Conservation (phyloP, 2,329 filamentous ascomycete species). For the Podosphaera xanthii region DNA sequence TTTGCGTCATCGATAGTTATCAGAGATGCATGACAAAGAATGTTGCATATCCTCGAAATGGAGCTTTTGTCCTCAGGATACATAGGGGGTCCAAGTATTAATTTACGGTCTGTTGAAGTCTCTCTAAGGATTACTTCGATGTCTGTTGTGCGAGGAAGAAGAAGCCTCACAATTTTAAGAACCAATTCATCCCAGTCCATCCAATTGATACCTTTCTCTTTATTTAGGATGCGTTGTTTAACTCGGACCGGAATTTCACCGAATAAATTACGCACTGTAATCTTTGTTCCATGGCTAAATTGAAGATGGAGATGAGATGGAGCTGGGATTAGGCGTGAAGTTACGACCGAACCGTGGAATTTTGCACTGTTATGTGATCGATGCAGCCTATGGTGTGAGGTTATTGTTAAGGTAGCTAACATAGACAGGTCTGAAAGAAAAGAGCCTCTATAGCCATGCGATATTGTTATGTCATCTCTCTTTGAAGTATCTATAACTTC, state of each 20-base stretch:
- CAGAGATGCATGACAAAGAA: slow-evolving; percentile 44
- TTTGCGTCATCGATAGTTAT: slow-evolving; percentile 26
- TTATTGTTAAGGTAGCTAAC: slow-evolving; percentile 54
- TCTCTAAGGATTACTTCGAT: slow-evolving; percentile 36
- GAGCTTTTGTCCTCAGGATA: not conserved
- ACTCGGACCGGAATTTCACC: slow-evolving; percentile 78
- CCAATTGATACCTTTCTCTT: slow-evolving; percentile 23
- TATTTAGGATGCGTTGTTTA: slow-evolving; percentile 43
- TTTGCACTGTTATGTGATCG: slow-evolving; percentile 40
- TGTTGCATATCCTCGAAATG: slow-evolving; percentile 19
- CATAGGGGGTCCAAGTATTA: slow-evolving; percentile 9
- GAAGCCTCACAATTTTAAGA: slow-evolving; percentile 30
- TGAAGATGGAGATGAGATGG: slow-evolving; percentile 32
- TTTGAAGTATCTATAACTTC: slow-evolving; percentile 52
- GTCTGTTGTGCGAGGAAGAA: slow-evolving; percentile 43
- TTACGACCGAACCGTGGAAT: slow-evolving; percentile 43
- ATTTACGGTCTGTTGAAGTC: slow-evolving; percentile 6
- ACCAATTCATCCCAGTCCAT: slow-evolving; percentile 33
- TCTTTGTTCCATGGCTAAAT: slow-evolving; percentile 47
- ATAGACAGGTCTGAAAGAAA: slow-evolving; percentile 60
- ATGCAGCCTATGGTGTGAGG: slow-evolving; percentile 42
- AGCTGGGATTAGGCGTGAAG: slow-evolving; percentile 41
- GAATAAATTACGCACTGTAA: slow-evolving; percentile 61
- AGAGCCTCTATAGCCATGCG: slow-evolving; percentile 45
- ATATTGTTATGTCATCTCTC: slow-evolving; percentile 21